These are phyloP conservation scores for Saccharomyces eubayanus DNA, from an alignment of 805 yeast species.

Conservation along the genomic window DNA sequence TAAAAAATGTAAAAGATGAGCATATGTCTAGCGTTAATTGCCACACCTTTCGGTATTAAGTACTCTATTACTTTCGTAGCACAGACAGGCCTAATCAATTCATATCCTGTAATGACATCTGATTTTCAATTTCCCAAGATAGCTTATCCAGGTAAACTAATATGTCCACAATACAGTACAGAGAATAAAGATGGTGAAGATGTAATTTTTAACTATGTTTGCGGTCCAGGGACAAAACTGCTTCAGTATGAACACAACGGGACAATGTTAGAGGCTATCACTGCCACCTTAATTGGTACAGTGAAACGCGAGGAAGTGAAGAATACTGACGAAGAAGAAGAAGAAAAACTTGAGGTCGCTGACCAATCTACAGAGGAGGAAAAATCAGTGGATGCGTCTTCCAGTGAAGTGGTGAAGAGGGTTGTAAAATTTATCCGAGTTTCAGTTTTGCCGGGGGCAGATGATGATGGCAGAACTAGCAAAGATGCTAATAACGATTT, in stretches of 20 bases:
- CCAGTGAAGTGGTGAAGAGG: slow-evolving; percentile 7
- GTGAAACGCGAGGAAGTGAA: slow-evolving; percentile 31
- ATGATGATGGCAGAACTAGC: slow-evolving; percentile 7
- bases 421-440: slow-evolving; percentile 18
- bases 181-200: slow-evolving; percentile 27
- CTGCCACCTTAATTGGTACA: slow-evolving; percentile 58
- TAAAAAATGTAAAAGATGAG: background rate
- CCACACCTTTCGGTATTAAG: background rate
- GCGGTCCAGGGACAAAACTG: slow-evolving; percentile 61
- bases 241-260: slow-evolving; percentile 38
- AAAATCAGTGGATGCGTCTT: slow-evolving; percentile 6
- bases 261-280: slow-evolving; percentile 35
- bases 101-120: background rate
- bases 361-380: slow-evolving; percentile 9
- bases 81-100: background rate
- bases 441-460: slow-evolving; percentile 23
- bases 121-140: slow-evolving; percentile 31
- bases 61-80: background rate
- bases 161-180: slow-evolving; percentile 47
- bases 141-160: slow-evolving; percentile 76
- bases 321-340: slow-evolving; percentile 10
- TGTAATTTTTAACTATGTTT: slow-evolving; percentile 37
- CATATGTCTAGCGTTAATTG: background rate
- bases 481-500: slow-evolving; percentile 20
- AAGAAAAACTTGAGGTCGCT: slow-evolving; percentile 5